Evolutionary conservation across 2,329 filamentous ascomycete genomes (phyloP), one percentile per base, ranked within the genome.

Genomic region (Paraphoma chrysanthemicola): DNA sequence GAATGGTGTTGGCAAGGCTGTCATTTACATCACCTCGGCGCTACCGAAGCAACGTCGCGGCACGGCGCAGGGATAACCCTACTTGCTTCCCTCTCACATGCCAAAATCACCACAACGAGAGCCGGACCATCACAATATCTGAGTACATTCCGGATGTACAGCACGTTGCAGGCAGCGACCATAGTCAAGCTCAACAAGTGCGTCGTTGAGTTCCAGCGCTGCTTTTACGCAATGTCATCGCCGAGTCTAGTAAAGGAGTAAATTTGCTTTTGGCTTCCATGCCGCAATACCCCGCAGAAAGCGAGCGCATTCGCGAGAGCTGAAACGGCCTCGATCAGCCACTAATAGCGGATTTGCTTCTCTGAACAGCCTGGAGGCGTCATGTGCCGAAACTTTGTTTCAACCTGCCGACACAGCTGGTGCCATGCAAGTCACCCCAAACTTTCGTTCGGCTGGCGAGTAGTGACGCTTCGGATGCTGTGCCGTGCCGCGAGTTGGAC

Each of bases 371-470:
- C 38, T 56, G 45, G 57, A 41, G 59, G 49, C 33, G 30, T 28
- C 44, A 57, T 55, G 48, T 63, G 58, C 61, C 61, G 61, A 54
- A 50, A 53, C 43, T 56, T 54, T 48, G 50, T 56, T 62, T 48
- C 52, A 23, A 54, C 47, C 48, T 59, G 53, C 59, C 59, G 51
- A 23, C 14, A 46, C 36, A 23, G 16, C 50, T 56, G 39, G 30
- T 48, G 28, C 52, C 45, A 41, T 36, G 48, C 48, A 51, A 52
- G 53, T 51, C 44, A 56, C 48, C 30, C 36, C 28, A 44, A 10
- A 18, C 47, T 46, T 44, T 42, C 41, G 36, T 51, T 48, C 53
- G 56, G 52, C 31, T 51, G 44, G 31, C 48, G 44, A 42, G 38
- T 53, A 45, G 45, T 36, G 33, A 14, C 17, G 36, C 49, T 33